Conservation (phyloP, 495 filamentous ascomycete species). For the Podospora bellae-mahoneyi region DNA sequence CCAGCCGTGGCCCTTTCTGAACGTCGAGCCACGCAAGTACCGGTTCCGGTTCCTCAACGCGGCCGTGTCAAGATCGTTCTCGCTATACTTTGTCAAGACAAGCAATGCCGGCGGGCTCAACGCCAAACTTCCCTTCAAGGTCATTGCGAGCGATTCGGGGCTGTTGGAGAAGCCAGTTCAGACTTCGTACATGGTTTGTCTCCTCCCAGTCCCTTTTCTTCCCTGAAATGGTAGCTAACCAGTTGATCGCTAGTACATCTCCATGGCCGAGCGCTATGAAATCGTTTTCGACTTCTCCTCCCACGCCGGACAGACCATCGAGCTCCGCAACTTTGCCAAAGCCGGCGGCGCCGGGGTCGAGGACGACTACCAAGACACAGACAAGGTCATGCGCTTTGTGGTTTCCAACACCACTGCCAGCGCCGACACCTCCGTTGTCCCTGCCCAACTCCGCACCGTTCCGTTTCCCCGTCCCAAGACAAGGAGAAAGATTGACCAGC, state of each 20-base stretch:
- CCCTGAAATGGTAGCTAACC: neutral
- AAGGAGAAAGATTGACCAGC: slow-evolving; percentile 33
- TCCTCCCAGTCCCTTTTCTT: neutral
- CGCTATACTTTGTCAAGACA: slow-evolving; percentile 36
- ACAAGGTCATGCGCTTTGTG: slow-evolving; percentile 47
- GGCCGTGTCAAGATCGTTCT: slow-evolving; percentile 45
- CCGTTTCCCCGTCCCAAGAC: slow-evolving; percentile 18
- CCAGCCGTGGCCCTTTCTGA: slow-evolving; percentile 50
- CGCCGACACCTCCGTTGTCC: slow-evolving; percentile 4
- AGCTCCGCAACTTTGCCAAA: slow-evolving; percentile 40
- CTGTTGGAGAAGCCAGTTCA: slow-evolving; percentile 37
- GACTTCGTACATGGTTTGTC: slow-evolving; percentile 24
- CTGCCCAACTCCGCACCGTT: neutral
- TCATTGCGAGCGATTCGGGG: slow-evolving; percentile 49
- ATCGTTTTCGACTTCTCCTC: slow-evolving; percentile 48
- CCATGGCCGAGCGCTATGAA: slow-evolving; percentile 55
- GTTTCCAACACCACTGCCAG: slow-evolving; percentile 38
- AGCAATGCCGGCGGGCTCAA: neutral
- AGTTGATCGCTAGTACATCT: slow-evolving; percentile 22
- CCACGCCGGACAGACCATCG: slow-evolving; percentile 43
- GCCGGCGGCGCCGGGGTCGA: slow-evolving; percentile 40
- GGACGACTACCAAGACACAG: slow-evolving; percentile 42
- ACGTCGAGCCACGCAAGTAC: slow-evolving; percentile 53
- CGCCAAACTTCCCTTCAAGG: slow-evolving; percentile 37
- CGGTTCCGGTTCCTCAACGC: slow-evolving; percentile 51